Base-by-base conservation (phyloP, 1,284 basidiomycete genomes). In the Leccinum fallax region DNA sequence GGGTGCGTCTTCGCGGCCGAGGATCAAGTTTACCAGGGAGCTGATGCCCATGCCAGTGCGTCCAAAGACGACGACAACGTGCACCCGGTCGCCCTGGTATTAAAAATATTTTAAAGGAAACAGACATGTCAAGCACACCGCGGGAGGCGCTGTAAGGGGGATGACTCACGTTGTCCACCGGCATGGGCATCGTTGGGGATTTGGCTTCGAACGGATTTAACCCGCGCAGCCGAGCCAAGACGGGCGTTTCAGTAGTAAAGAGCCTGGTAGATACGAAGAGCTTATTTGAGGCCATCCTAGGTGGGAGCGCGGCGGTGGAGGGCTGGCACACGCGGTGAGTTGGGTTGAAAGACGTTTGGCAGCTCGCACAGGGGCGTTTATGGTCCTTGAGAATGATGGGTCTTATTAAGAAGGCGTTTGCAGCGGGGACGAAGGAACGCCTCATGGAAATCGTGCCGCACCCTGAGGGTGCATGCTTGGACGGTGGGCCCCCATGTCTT, bases 31-130 rank as follows among this genome's bases (percentile, higher is more conserved):
- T 13, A 73, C 68, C 54, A 73, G 66, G 13, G 71, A 73, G 55
- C 71, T 73, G 61, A 74, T 63, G 0, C 71, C 71, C 64, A 75
- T 72, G 11, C 74, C 74, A 2, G 74, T 74, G 7, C 71, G 71
- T 60, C 71, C 71, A 59, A 75, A 73, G 58, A 73, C 61, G 58
- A 73, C 72, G 8, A 73, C 30, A 55, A 73, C 73, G 52, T 74
- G 71, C 48, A 74, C 71, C 1, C 70, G 63, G 62, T 71, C 72
- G 10, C 69, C 72, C 69, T 75, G 43, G 43, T 46, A 6, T 19
- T 46, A 46, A 46, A 46, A 46, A 21, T 21, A 46, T 46, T 46
- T 46, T 46, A 13, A 21, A 21, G 11, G 11, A 21, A 46, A 46
- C 24, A 16, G 11, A 26, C 11, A 13, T 32, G 30, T 16, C 15